Conservation (phyloP, 306 rosid genomes). For the Lagenaria siceraria region DNA sequence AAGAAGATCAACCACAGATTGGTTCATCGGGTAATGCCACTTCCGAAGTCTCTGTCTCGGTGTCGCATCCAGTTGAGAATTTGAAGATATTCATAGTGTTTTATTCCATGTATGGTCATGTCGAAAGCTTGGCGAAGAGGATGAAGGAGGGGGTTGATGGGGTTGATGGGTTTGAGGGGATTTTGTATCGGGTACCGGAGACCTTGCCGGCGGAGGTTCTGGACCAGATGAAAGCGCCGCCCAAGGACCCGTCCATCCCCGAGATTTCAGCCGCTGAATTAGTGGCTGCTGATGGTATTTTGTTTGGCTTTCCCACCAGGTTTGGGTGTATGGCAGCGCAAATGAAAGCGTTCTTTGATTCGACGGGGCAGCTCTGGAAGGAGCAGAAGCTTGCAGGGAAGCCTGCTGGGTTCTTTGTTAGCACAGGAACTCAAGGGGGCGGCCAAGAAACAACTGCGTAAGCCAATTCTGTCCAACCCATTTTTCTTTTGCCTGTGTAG, state of each 20-base stretch:
- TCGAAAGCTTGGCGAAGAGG: slow-evolving; percentile 60
- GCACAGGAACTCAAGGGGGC: slow-evolving; percentile 96
- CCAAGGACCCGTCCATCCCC: slow-evolving; percentile 48
- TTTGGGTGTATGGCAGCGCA: slow-evolving; percentile 93
- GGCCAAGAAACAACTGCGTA: slow-evolving; percentile 99
- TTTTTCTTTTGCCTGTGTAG: not conserved
- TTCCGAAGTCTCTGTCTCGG: not conserved
- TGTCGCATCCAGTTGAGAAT: slow-evolving; percentile 12
- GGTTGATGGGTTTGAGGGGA: slow-evolving; percentile 65
- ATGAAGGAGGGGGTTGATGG: slow-evolving; percentile 79
- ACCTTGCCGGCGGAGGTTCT: slow-evolving; percentile 52
- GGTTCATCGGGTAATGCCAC: slow-evolving; percentile 1
- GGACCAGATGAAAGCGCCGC: slow-evolving; percentile 59
- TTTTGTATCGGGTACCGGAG: slow-evolving; percentile 74
- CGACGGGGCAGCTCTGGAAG: slow-evolving; percentile 75
- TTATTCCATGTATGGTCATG: slow-evolving; percentile 96
- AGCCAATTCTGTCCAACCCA: slow-evolving; percentile 9
- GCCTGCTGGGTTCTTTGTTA: slow-evolving; percentile 85
- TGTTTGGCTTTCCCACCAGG: slow-evolving; percentile 92
- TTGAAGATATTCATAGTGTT: slow-evolving; percentile 65
- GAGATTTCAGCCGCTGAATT: slow-evolving; percentile 54
- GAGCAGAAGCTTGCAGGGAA: slow-evolving; percentile 90
- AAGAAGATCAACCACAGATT: slow-evolving; percentile 3
- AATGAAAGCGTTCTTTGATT: slow-evolving; percentile 89
- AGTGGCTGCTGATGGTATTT: slow-evolving; percentile 53